Conservation (phyloP, 371 early-diverging fungal genomes). For the Entomophthora muscae region DNA sequence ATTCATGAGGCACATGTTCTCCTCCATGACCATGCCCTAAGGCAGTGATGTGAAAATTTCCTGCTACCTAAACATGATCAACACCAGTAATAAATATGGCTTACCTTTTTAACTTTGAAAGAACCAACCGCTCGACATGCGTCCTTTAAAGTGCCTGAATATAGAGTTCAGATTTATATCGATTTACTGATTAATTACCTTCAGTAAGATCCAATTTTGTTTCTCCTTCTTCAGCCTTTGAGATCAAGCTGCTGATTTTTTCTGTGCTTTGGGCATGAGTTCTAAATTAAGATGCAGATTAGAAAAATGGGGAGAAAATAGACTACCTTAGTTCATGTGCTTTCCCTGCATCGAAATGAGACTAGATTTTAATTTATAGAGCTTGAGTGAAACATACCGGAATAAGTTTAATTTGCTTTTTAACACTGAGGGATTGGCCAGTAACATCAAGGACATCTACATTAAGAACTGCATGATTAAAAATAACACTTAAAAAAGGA, state of each 20-base stretch:
- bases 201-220: background rate
- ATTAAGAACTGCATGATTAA: slow-evolving; percentile 10
- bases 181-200: background rate
- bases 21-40: slow-evolving; percentile 74
- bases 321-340: slow-evolving; percentile 19
- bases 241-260: background rate
- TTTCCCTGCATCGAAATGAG: slow-evolving; percentile 22
- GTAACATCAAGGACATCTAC: slow-evolving; percentile 26
- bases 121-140: slow-evolving; percentile 66
- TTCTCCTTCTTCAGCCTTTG: background rate
- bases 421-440: slow-evolving; percentile 22
- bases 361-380: slow-evolving; percentile 14
- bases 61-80: slow-evolving; percentile 23
- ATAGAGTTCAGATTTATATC: background rate
- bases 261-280: background rate
- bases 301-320: no score
- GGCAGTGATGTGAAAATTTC: slow-evolving; percentile 81
- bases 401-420: slow-evolving; percentile 18
- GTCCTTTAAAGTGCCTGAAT: slow-evolving; percentile 10
- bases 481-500: background rate
- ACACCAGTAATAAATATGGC: background rate
- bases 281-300: background rate
- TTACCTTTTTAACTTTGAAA: slow-evolving; percentile 47
- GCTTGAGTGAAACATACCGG: slow-evolving; percentile 18
- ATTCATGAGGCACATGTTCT: slow-evolving; percentile 40